phyloP scores from a whole-genome alignment of 164 flowering plant genomes.

The Liriodendron chinense region DNA sequence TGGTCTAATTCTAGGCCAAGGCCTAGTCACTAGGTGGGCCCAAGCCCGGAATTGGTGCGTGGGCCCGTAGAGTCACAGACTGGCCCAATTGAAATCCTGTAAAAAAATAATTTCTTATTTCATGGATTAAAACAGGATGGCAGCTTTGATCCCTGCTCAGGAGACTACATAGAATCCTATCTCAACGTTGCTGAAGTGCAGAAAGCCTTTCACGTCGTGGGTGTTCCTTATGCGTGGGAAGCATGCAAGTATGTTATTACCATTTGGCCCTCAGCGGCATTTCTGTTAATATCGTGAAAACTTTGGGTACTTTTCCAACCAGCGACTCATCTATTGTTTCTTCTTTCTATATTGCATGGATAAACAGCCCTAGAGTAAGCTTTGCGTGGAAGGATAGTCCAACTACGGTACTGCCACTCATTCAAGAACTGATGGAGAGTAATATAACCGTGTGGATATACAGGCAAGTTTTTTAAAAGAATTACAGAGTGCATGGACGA shows the following conservation, averaged over 20 bases:
- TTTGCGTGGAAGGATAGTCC: constrained; percentile 32
- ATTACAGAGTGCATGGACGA: not conserved
- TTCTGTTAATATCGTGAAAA: not conserved
- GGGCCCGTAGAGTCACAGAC: too few relatives aligned
- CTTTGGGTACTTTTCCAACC: not conserved
- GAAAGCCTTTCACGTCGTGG: constrained; percentile 22
- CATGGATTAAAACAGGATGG: not conserved
- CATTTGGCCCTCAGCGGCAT: not conserved
- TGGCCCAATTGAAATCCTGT: too few relatives aligned
- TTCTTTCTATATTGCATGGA: not conserved
- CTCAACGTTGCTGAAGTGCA: constrained; percentile 33
- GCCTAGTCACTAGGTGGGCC: too few relatives aligned
- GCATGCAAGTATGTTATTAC: constrained; percentile 24
- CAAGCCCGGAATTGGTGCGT: too few relatives aligned
- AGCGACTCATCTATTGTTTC: too few relatives aligned
- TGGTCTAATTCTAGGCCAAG: too few relatives aligned
- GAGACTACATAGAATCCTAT: constrained; percentile 16
- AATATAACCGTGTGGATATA: constrained; percentile 35
- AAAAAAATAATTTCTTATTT: too few relatives aligned
- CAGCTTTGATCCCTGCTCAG: constrained; percentile 34
- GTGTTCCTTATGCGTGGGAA: constrained; percentile 17
- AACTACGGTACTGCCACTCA: constrained; percentile 25
- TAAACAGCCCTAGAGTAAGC: not conserved
- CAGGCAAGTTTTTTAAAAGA: constrained; percentile 22
- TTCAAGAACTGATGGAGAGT: constrained; percentile 23